Evolutionary conservation across 1,284 basidiomycete species (phyloP).

Genomic region (Trichosporon sp.): DNA sequence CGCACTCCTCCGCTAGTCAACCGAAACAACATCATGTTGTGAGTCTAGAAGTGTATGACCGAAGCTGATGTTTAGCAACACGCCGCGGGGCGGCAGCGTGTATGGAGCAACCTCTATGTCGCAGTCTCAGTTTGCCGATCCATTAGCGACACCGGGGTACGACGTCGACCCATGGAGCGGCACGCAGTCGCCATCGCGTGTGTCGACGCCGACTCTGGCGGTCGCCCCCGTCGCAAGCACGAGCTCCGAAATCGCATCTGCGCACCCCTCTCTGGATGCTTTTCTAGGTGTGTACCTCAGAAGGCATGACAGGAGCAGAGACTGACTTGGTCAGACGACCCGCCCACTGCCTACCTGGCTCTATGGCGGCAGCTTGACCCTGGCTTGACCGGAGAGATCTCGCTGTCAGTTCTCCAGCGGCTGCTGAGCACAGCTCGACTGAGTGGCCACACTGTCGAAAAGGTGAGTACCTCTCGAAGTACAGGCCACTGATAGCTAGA

Average conservation of each 20-base stretch:
- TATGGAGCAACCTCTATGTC: conserved; percentile 10
- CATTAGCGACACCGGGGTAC: conserved; percentile 47
- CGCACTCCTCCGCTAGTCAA: not conserved
- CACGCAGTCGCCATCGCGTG: conserved; percentile 59
- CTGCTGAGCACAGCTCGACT: conserved; percentile 68
- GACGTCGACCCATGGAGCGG: conserved; percentile 83
- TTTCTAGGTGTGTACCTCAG: conserved; percentile 30
- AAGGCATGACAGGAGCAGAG: not conserved
- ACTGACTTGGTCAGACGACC: conserved; percentile 60
- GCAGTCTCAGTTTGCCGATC: conserved; percentile 24
- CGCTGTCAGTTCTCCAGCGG: conserved; percentile 71
- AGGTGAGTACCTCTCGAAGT: conserved; percentile 52
- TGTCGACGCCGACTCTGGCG: conserved; percentile 17
- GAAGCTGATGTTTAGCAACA: conserved; percentile 26
- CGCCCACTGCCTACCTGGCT: conserved; percentile 69
- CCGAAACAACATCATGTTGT: conserved; percentile 30
- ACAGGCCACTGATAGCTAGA: conserved; percentile 50
- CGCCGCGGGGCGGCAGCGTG: conserved; percentile 24
- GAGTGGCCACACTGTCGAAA: conserved; percentile 72
- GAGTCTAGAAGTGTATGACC: not conserved
- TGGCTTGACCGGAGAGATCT: conserved; percentile 62
- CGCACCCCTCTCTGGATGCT: conserved; percentile 18
- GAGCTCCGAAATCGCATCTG: not conserved
- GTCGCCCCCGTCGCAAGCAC: not conserved
- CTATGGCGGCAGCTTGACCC: conserved; percentile 68